These are phyloP conservation scores for Litsea cubeba DNA, from an alignment of 164 flowering plant species.

Conservation along the genomic window DNA sequence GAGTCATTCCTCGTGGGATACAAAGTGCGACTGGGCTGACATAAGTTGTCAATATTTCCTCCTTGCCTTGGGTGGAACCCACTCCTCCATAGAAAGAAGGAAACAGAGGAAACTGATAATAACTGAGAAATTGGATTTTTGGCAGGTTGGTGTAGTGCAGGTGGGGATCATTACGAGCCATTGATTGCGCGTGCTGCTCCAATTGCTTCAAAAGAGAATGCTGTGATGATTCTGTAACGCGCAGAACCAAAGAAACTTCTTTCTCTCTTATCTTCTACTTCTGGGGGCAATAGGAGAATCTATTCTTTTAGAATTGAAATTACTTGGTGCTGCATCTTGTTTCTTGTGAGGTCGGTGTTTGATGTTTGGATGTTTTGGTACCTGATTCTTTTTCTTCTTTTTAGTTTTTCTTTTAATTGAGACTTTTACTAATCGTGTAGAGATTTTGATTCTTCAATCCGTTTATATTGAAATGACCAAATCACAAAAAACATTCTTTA, in stretches of 20 bases:
- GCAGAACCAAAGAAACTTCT: background rate
- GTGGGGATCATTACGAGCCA: conserved; percentile 88
- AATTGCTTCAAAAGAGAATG: conserved; percentile 54
- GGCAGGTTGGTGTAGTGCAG: conserved; percentile 86
- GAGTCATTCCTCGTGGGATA: background rate
- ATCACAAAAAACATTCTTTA: background rate
- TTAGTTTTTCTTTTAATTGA: background rate
- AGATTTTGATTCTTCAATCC: background rate
- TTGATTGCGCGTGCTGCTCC: conserved; percentile 56
- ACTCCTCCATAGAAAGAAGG: background rate
- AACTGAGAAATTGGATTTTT: background rate
- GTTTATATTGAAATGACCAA: background rate
- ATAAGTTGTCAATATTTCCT: background rate
- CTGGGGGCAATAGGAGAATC: background rate
- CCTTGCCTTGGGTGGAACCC: too few species aligned
- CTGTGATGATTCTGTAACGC: conserved; percentile 56
- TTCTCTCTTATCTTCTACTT: background rate
- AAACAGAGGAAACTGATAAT: background rate
- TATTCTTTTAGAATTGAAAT: too few species aligned
- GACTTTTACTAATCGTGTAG: background rate
- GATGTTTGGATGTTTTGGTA: background rate
- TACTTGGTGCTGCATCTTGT: too few species aligned
- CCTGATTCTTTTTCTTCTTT: background rate
- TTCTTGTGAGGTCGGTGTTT: too few species aligned
- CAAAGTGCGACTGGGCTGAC: background rate